phyloP scores from a whole-genome alignment of 2,329 filamentous ascomycete species.

The Microdochium nivale region DNA sequence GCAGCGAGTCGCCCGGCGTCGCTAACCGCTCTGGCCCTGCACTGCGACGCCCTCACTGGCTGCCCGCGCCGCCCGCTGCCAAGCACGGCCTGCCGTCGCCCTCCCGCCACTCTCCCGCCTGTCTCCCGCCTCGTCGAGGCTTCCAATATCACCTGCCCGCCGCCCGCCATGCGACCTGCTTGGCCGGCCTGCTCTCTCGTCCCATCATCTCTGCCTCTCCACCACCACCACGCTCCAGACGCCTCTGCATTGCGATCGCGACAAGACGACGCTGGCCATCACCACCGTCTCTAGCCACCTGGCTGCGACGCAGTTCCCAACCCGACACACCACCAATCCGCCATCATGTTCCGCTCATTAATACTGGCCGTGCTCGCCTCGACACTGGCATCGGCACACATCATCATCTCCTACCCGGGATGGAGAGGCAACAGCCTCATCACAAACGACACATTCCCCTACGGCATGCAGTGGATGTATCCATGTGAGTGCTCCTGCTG shows the following conservation, averaged over 20 bases:
- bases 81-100: slow-evolving; percentile 6
- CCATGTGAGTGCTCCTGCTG: slow-evolving; percentile 56
- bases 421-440: slow-evolving; percentile 82
- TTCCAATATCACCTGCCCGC: neutral
- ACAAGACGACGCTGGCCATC: slow-evolving; percentile 1
- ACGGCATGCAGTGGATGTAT: slow-evolving; percentile 93
- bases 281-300: slow-evolving; percentile 7
- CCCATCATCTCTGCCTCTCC: neutral
- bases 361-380: slow-evolving; percentile 34
- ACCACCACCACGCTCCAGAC: neutral
- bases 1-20: slow-evolving; percentile 18
- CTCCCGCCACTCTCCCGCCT: neutral
- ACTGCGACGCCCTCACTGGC: slow-evolving; percentile 8
- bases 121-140: neutral
- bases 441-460: slow-evolving; percentile 71
- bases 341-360: slow-evolving; percentile 38
- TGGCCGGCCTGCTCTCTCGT: neutral
- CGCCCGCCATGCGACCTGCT: neutral
- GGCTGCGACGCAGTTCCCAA: slow-evolving; percentile 2
- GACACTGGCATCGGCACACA: slow-evolving; percentile 56
- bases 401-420: slow-evolving; percentile 77
- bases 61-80: slow-evolving; percentile 19
- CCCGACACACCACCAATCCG: slow-evolving; percentile 2
- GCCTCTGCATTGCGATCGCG: neutral
- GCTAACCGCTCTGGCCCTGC: slow-evolving; percentile 2